These are phyloP conservation scores for Paulownia fortunei DNA, from an alignment of 257 asterid species.

Conservation along the genomic window DNA sequence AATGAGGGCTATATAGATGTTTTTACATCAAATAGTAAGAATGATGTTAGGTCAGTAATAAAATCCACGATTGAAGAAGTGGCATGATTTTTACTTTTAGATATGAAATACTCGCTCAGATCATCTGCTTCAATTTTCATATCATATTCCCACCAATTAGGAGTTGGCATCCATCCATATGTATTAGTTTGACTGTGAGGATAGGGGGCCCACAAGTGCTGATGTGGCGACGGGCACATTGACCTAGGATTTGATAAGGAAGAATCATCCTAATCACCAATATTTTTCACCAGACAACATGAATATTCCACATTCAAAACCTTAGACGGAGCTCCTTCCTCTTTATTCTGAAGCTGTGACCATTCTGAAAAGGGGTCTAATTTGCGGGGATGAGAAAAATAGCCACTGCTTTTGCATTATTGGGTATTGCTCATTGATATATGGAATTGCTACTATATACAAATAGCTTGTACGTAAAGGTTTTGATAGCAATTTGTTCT, in stretches of 20 bases:
- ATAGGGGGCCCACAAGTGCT: slow-evolving; percentile 1
- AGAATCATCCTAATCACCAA: slow-evolving; percentile 40
- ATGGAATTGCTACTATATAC: background rate
- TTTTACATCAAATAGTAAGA: too few relatives aligned
- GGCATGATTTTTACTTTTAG: too few relatives aligned
- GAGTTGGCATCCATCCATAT: background rate
- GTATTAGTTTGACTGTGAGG: slow-evolving; percentile 5
- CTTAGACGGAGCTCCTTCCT: slow-evolving; percentile 39
- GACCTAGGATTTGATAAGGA: slow-evolving; percentile 58
- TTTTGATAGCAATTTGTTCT: background rate
- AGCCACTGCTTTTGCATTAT: slow-evolving; percentile 60
- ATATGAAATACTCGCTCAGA: too few relatives aligned
- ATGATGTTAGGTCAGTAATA: too few relatives aligned
- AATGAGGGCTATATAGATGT: too few relatives aligned
- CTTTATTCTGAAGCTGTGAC: slow-evolving; percentile 54
- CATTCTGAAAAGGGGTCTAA: slow-evolving; percentile 40
- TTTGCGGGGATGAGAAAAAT: slow-evolving; percentile 48
- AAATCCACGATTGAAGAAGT: too few relatives aligned
- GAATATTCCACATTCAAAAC: slow-evolving; percentile 49
- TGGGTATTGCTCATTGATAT: slow-evolving; percentile 5
- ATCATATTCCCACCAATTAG: too few relatives aligned
- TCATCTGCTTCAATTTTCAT: too few relatives aligned
- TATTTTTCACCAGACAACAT: slow-evolving; percentile 44
- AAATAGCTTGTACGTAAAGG: too few relatives aligned
- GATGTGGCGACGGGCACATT: slow-evolving; percentile 32